Evolutionary conservation across 257 asterid species (phyloP).

Genomic region (Galeopsis tetrahit): DNA sequence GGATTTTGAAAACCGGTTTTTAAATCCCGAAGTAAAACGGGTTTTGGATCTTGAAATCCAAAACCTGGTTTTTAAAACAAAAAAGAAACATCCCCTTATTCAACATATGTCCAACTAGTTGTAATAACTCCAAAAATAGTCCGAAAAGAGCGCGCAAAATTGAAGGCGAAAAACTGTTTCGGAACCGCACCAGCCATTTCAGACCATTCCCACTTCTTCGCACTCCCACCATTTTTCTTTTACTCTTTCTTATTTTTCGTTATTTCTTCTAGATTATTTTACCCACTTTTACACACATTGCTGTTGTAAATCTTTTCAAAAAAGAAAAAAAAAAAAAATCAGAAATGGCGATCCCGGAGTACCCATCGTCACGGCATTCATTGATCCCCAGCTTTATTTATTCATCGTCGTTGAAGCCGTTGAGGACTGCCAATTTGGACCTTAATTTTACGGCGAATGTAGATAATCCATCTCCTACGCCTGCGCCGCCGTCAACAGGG

Average conservation of each 20-base stretch:
- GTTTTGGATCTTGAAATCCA: too few species aligned
- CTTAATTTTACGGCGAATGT: neutral
- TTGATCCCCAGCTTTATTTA: slow-evolving; percentile 51
- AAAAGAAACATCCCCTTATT: too few species aligned
- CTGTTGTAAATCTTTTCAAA: neutral
- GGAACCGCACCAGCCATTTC: slow-evolving; percentile 26
- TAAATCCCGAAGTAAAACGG: too few species aligned
- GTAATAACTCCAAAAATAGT: neutral
- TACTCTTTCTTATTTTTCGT: slow-evolving; percentile 5
- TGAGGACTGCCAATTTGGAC: slow-evolving; percentile 21
- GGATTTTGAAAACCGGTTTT: too few species aligned
- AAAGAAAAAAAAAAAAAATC: neutral
- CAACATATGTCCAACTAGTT: too few species aligned
- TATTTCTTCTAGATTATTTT: neutral
- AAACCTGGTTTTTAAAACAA: too few species aligned
- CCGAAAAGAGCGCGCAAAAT: slow-evolving; percentile 29
- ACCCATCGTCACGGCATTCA: slow-evolving; percentile 39
- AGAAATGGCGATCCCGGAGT: slow-evolving; percentile 47
- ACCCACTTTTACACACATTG: slow-evolving; percentile 22
- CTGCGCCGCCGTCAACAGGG: slow-evolving; percentile 25
- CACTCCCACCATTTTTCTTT: neutral
- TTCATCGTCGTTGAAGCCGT: slow-evolving; percentile 27
- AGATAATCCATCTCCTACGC: neutral
- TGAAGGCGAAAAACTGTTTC: slow-evolving; percentile 30
- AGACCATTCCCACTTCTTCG: slow-evolving; percentile 30